A percentile compares a stretch with the other conserved stretches of the same genome.
Evolutionary conservation across 345 rosid genomes (phyloP).

Genomic region (Eucalyptus virginea): DNA sequence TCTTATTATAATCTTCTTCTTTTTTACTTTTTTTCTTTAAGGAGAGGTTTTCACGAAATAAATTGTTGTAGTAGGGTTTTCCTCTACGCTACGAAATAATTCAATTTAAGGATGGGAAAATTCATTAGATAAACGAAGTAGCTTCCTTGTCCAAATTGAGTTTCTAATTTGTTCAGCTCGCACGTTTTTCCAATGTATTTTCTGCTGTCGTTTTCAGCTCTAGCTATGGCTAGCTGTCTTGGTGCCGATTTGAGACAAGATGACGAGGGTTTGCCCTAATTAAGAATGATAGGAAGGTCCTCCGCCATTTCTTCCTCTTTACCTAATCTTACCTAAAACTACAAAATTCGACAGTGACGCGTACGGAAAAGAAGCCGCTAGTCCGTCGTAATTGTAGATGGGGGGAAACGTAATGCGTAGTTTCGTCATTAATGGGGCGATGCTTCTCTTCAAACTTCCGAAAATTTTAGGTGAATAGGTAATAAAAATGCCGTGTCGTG

Average conservation of each 20-base stretch:
- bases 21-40: neutral
- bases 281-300: neutral
- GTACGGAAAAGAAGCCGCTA: neutral
- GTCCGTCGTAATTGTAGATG: neutral
- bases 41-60: neutral
- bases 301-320: neutral
- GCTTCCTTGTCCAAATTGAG: neutral
- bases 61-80: neutral
- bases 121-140: neutral
- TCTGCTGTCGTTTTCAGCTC: neutral
- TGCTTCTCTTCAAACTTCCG: neutral
- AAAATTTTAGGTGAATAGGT: neutral
- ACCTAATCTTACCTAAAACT: neutral
- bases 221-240: neutral
- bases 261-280: neutral
- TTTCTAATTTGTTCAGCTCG: neutral
- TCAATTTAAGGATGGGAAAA: neutral
- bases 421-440: neutral
- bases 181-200: neutral
- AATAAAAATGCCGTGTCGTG: neutral
- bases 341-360: neutral
- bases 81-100: neutral
- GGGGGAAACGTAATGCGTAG: neutral
- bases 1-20: neutral
- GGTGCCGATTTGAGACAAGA: neutral